A percentile compares a stretch with the other conserved stretches of the same genome.
Conservation (phyloP, 192 early-diverging fungal genomes). For the Backusella westeae region DNA sequence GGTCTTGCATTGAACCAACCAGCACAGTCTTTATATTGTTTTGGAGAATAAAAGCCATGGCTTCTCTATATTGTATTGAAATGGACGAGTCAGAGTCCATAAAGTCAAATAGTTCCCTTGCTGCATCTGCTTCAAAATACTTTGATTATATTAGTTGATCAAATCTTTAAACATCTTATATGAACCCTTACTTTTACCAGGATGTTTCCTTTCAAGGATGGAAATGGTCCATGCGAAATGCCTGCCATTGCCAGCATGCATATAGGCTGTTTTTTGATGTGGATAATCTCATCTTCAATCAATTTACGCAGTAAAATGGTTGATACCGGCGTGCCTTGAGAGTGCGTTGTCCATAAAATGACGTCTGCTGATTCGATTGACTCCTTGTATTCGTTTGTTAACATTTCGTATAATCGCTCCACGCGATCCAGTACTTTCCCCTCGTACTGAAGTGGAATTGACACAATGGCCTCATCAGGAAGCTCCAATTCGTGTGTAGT, state of each 20-base stretch:
- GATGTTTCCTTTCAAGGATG: slow-evolving; percentile 75
- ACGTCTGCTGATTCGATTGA: slow-evolving; percentile 62
- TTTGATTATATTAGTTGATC: background rate
- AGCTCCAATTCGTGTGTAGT: slow-evolving; percentile 46
- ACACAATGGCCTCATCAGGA: slow-evolving; percentile 51
- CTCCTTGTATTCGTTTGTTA: slow-evolving; percentile 51
- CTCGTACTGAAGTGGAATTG: slow-evolving; percentile 88
- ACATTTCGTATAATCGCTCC: slow-evolving; percentile 73
- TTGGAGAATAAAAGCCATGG: slow-evolving; percentile 64
- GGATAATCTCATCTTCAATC: slow-evolving; percentile 62
- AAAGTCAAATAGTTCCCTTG: slow-evolving; percentile 93
- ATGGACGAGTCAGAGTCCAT: slow-evolving; percentile 75
- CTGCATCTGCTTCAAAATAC: slow-evolving; percentile 87
- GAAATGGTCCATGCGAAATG: slow-evolving; percentile 87
- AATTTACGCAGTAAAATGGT: slow-evolving; percentile 74
- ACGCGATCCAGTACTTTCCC: slow-evolving; percentile 90
- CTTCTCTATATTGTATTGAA: slow-evolving; percentile 66
- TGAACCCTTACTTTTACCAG: slow-evolving; percentile 61
- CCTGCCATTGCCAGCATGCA: slow-evolving; percentile 91
- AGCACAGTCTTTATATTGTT: slow-evolving; percentile 72
- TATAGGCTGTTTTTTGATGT: slow-evolving; percentile 67
- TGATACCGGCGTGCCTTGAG: slow-evolving; percentile 91
- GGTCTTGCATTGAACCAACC: slow-evolving; percentile 91
- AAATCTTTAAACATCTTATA: background rate
- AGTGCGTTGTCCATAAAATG: slow-evolving; percentile 88